These are phyloP conservation scores for Cicer arietinum DNA, from an alignment of 306 rosid genomes.

Conservation along the genomic window DNA sequence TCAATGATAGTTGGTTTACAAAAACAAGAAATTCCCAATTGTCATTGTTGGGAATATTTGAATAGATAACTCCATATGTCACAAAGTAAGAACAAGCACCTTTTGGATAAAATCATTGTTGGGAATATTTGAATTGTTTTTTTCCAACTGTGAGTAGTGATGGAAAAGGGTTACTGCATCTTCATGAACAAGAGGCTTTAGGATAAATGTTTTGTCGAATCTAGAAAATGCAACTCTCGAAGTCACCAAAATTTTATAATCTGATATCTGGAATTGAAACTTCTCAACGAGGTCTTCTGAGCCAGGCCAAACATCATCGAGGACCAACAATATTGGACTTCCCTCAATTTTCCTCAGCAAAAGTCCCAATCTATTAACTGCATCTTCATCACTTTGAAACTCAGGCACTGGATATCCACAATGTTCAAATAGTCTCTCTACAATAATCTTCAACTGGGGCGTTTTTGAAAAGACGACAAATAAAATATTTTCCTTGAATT, in stretches of 20 bases:
- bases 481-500: slow-evolving; percentile 54
- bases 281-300: slow-evolving; percentile 59
- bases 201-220: slow-evolving; percentile 36
- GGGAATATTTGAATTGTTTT: slow-evolving; percentile 29
- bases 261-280: slow-evolving; percentile 44
- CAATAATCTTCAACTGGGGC: slow-evolving; percentile 52
- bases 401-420: slow-evolving; percentile 39
- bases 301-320: slow-evolving; percentile 72
- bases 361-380: slow-evolving; percentile 25
- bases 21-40: background rate
- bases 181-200: slow-evolving; percentile 46
- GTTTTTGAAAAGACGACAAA: slow-evolving; percentile 52
- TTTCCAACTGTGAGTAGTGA: slow-evolving; percentile 46
- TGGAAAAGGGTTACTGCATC: slow-evolving; percentile 66
- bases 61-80: background rate
- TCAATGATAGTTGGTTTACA: background rate
- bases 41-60: background rate
- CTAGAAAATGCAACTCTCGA: slow-evolving; percentile 56
- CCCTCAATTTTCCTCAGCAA: slow-evolving; percentile 37
- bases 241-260: slow-evolving; percentile 69
- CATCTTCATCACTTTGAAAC: slow-evolving; percentile 42
- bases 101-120: slow-evolving; percentile 41
- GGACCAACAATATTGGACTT: slow-evolving; percentile 53
- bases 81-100: slow-evolving; percentile 47
- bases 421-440: slow-evolving; percentile 45